phyloP scores from a whole-genome alignment of 2,329 filamentous ascomycete genomes.

The Onygena corvina region DNA sequence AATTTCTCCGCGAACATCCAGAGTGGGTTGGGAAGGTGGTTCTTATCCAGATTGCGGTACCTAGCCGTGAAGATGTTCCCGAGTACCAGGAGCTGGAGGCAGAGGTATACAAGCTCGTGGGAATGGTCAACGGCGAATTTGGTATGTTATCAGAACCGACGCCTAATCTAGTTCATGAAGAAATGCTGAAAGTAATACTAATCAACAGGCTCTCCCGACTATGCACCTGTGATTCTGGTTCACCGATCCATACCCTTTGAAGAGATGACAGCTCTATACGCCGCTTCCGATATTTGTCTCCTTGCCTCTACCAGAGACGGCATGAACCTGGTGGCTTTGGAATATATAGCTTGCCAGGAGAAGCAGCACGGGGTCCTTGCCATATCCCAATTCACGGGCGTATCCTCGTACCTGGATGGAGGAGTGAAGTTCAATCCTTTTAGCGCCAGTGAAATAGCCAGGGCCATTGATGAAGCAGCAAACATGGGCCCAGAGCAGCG shows the following conservation, averaged over 20 bases:
- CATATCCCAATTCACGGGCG: constrained; percentile 88
- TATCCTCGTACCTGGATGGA: constrained; percentile 78
- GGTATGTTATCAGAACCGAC: constrained; percentile 37
- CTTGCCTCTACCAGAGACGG: constrained; percentile 85
- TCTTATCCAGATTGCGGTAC: constrained; percentile 87
- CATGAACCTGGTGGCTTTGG: constrained; percentile 95
- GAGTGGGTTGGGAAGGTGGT: constrained; percentile 89
- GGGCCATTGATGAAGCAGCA: constrained; percentile 73
- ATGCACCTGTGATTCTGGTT: constrained; percentile 92
- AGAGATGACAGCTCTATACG: constrained; percentile 85
- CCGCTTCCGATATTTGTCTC: constrained; percentile 74
- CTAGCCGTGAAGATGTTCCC: constrained; percentile 65
- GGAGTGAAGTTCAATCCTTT: constrained; percentile 88
- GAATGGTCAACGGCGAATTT: constrained; percentile 81
- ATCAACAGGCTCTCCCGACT: constrained; percentile 62
- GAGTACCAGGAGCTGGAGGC: constrained; percentile 67
- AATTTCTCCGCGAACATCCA: constrained; percentile 78
- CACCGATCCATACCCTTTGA: constrained; percentile 89
- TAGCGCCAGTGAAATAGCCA: constrained; percentile 84
- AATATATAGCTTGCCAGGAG: constrained; percentile 86
- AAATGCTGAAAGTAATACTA: background rate
- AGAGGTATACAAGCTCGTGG: constrained; percentile 79
- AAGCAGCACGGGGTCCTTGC: constrained; percentile 83
- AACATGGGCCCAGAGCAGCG: constrained; percentile 77
- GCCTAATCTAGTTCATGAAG: background rate